Evolutionary conservation across 1,284 basidiomycete genomes (phyloP).

Genomic region (Prillingera fragicola): DNA sequence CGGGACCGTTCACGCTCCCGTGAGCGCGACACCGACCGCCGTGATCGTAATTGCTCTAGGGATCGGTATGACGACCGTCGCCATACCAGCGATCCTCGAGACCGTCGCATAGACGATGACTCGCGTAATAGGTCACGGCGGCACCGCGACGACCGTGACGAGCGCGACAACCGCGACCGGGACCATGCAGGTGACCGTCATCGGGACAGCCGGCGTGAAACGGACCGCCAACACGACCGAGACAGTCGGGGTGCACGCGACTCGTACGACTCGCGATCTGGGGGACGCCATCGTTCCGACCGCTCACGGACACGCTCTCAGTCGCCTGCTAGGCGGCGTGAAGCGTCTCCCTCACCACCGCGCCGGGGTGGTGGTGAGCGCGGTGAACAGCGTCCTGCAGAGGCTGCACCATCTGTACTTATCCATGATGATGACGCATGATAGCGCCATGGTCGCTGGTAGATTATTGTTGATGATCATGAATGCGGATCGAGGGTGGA

Average conservation of each 20-base stretch:
- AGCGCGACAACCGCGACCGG: conserved; percentile 5
- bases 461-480: too few relatives aligned
- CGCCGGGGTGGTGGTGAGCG: too few relatives aligned
- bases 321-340: background rate
- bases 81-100: too few relatives aligned
- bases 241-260: conserved; percentile 8
- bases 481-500: too few relatives aligned
- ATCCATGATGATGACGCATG: too few relatives aligned
- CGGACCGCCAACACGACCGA: conserved; percentile 1
- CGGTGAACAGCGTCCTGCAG: too few relatives aligned
- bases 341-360: too few relatives aligned
- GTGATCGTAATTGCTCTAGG: background rate
- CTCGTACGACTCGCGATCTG: background rate
- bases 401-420: too few relatives aligned
- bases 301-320: background rate
- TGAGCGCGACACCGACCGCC: conserved; percentile 21
- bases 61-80: background rate
- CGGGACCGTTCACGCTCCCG: background rate
- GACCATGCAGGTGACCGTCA: conserved; percentile 5
- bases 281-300: too few relatives aligned
- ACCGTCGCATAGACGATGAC: too few relatives aligned
- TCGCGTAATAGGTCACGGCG: background rate
- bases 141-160: conserved; percentile 4
- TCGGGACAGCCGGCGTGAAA: conserved; percentile 1
- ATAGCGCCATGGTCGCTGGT: too few relatives aligned